Base-by-base conservation (phyloP, 331 rosid species). In the Rosa hybrid region DNA sequence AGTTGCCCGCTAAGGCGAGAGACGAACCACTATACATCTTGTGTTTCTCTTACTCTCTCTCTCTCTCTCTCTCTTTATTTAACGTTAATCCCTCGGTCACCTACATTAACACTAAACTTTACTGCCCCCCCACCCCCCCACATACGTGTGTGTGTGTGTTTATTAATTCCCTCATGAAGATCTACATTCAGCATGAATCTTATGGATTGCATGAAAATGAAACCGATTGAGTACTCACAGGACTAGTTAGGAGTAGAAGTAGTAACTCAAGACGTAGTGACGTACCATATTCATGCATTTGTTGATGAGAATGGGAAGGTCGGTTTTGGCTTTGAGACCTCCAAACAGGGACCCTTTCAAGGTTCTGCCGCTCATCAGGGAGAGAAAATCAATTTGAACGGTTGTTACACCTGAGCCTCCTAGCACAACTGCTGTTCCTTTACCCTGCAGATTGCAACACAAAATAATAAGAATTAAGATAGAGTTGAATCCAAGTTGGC, bases 301-400 rank as follows among this genome's bases (percentile, higher is more conserved):
- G 13, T 80, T 64, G 2, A 76, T 30, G 6, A 84, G 6, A 54
- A 84, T 0, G 38, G 84, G 84, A 76, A 84, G 51, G 60, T 80
- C 87, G 45, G 81, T 70, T 67, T 64, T 64, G 78, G 79, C 0
- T 72, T 56, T 80, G 72, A 77, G 71, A 48, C 82, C 82, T 67
- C 82, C 87, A 23, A 80, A 72, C 12, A 67, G 13, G 77, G 72
- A 71, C 17, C 87, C 87, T 54, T 76, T 84, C 84, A 71, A 72
- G 68, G 67, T 71, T 76, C 82, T 70, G 2, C 84, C 87, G 23
- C 38, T 16, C 77, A 84, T 8, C 0, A 84, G 50, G 25, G 74
- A 20, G 5, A 44, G 30, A 56, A 4, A 48, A 59, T 11, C 59
- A 25, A 84, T 14, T 60, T 80, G 56, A 53, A 53, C 23, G n/a